Conservation (phyloP, 2,329 filamentous ascomycete genomes). For the Calonectria crousiana region DNA sequence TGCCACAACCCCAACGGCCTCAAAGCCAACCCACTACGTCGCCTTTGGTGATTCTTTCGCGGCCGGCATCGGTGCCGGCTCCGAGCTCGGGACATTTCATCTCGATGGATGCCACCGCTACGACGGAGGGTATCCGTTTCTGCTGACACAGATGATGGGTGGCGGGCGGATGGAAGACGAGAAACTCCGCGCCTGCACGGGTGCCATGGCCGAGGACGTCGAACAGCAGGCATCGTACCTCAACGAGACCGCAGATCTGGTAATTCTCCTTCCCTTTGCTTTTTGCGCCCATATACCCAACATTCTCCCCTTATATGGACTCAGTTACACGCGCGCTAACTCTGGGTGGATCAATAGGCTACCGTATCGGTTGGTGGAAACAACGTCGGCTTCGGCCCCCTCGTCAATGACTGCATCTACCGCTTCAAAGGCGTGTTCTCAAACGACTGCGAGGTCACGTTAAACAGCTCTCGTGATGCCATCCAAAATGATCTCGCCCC, state of each 20-base stretch:
- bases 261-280: neutral
- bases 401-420: conserved; percentile 16
- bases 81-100: conserved; percentile 2
- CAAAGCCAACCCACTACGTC: neutral
- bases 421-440: conserved; percentile 11
- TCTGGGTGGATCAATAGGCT: neutral
- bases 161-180: neutral
- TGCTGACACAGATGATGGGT: neutral
- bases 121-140: neutral
- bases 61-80: conserved; percentile 7
- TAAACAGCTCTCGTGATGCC: neutral
- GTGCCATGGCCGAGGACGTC: neutral
- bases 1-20: neutral
- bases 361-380: conserved; percentile 2
- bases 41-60: conserved; percentile 12
- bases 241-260: neutral
- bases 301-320: neutral
- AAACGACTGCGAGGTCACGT: neutral
- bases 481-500: neutral
- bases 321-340: neutral
- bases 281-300: neutral
- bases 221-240: neutral
- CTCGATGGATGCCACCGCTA: conserved; percentile 15
- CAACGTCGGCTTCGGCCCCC: neutral
- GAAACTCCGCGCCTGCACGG: neutral